Evolutionary conservation across 2,329 filamentous ascomycete species (phyloP).

Genomic region (Tolypocladium paradoxum): DNA sequence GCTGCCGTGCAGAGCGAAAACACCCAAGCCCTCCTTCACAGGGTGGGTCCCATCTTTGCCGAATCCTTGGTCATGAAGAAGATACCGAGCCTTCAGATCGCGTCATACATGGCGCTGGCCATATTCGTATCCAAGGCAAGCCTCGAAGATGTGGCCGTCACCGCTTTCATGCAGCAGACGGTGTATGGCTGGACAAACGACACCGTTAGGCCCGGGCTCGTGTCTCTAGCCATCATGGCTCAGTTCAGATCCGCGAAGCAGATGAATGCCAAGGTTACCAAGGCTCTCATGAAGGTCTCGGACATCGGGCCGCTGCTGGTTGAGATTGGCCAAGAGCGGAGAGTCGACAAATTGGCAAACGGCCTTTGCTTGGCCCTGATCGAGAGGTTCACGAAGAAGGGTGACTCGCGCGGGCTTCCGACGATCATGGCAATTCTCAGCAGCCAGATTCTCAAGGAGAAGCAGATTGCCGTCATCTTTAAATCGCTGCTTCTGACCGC

Average conservation of each 20-base stretch:
- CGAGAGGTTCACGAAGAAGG: conserved; percentile 49
- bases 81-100: conserved; percentile 69
- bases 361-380: conserved; percentile 59
- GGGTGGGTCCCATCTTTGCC: conserved; percentile 59
- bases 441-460: conserved; percentile 48
- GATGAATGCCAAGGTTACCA: conserved; percentile 60
- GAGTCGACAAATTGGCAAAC: conserved; percentile 60
- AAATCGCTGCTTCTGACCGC: conserved; percentile 53
- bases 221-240: conserved; percentile 71
- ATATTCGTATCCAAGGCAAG: conserved; percentile 76
- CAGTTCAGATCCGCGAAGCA: conserved; percentile 64
- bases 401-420: conserved; percentile 44
- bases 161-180: conserved; percentile 82
- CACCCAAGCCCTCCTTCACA: conserved; percentile 64
- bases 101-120: conserved; percentile 83
- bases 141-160: conserved; percentile 69
- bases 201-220: conserved; percentile 61
- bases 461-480: conserved; percentile 54
- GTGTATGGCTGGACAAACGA: conserved; percentile 65
- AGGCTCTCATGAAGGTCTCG: conserved; percentile 53
- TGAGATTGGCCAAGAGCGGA: conserved; percentile 52
- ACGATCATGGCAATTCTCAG: conserved; percentile 52
- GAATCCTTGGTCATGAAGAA: conserved; percentile 67
- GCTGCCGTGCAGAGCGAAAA: conserved; percentile 67
- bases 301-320: conserved; percentile 49